Percentiles rank a stretch among this genome's conserved stretches.
These are phyloP conservation scores for Lithocarpus polystachyus DNA, from an alignment of 306 rosid genomes.

Conservation along the genomic window DNA sequence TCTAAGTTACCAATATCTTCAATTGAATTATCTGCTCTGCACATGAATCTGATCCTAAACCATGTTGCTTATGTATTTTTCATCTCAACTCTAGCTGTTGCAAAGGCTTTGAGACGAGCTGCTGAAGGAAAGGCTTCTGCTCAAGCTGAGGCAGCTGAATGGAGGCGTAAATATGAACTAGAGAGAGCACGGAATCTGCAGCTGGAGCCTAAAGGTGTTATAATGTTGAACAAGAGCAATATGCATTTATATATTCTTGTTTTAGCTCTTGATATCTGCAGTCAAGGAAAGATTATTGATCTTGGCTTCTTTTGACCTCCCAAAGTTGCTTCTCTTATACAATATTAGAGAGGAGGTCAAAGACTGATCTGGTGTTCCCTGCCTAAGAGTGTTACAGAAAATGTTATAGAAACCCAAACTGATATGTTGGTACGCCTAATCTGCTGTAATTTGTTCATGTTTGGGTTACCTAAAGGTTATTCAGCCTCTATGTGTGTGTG, in stretches of 20 bases:
- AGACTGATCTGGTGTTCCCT: background rate
- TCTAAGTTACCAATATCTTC: constrained; percentile 22
- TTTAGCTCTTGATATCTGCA: background rate
- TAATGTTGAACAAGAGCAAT: background rate
- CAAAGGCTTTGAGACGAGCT: constrained; percentile 81
- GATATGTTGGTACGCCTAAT: background rate
- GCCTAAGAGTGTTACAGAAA: background rate
- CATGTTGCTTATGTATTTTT: constrained; percentile 41
- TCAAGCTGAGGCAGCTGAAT: constrained; percentile 94
- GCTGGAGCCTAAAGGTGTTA: constrained; percentile 62
- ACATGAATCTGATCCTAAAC: constrained; percentile 30
- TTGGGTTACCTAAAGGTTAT: background rate
- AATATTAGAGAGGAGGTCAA: background rate
- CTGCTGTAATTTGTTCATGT: background rate
- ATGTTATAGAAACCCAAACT: background rate
- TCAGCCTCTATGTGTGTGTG: no score
- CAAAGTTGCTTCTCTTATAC: background rate
- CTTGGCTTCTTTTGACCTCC: background rate
- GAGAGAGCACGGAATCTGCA: constrained; percentile 69
- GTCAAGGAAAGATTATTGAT: background rate
- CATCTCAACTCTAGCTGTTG: constrained; percentile 67
- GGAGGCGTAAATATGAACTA: constrained; percentile 92
- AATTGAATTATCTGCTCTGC: constrained; percentile 23
- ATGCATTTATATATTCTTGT: background rate
- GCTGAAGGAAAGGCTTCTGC: constrained; percentile 95